Evolutionary conservation across 352 stramenopile species (phyloP), one percentile per base, ranked within the genome.

Genomic region (Phytophthora litchii): DNA sequence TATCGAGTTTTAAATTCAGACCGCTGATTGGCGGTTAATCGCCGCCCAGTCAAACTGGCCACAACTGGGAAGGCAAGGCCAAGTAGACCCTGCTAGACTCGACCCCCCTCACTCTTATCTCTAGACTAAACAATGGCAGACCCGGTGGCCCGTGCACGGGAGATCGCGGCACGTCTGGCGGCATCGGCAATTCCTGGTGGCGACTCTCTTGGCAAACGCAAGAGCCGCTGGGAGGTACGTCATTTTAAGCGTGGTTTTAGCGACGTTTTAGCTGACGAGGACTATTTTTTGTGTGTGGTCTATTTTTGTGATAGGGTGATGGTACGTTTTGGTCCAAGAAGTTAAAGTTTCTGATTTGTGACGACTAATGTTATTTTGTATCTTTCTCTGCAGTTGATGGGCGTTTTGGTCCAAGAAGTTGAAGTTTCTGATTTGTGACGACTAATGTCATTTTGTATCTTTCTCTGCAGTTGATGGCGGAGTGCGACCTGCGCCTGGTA

Each of bases 211-310:
- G 87, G 87, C 38, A 95, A 95, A 67, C 72, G 87, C 45, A 94
- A 94, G 72, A 94, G 75, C 46, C 83, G 84, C 7, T 94, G 85
- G 80, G 85, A 93, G 77, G 86, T 91, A 44, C 64, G 83, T 77
- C 9, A 45, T 29, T 21, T 50, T 52, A 34, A 14, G 17, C 36
- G 16, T 34, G 25, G 16, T 51, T 60, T 53, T 47, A 43, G 23
- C 27, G 1, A 34, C 4, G 2, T 34, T 34, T 34, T 55, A 29
- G 31, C n/a, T 44, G 38, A 54, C 29, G 16, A 23, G 20, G n/a
- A 27, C 31, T 46, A 49, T 51, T 42, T 55, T 37, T 54, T 47
- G 8, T 29, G 32, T 8, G 16, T 43, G 42, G 3, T 52, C 9
- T 48, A 42, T 51, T 52, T 52, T 54, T 52, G 31, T 43, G 16